Percentiles rank a stretch among this genome's conserved stretches.
Conservation (phyloP, 345 rosid genomes). For the Populus alba region DNA sequence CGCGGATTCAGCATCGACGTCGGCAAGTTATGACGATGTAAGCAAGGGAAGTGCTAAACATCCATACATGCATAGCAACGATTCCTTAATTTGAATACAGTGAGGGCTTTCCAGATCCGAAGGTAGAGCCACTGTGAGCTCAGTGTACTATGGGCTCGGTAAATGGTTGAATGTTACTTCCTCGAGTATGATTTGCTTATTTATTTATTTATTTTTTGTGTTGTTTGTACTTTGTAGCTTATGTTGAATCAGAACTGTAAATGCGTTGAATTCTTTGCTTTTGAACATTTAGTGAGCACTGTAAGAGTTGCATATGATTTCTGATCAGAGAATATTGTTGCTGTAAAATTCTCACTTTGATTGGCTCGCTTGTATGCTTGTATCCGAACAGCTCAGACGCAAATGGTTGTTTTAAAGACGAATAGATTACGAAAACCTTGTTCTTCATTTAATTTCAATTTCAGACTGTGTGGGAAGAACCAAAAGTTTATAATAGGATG, state of each 20-base stretch:
- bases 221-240: neutral
- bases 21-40: slow-evolving; percentile 15
- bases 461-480: too few species aligned
- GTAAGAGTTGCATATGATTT: too few species aligned
- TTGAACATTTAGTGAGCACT: neutral
- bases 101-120: slow-evolving; percentile 13
- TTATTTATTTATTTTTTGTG: neutral
- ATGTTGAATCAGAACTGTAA: neutral
- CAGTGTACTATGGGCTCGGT: neutral
- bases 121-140: slow-evolving; percentile 13
- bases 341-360: too few species aligned
- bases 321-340: too few species aligned
- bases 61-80: slow-evolving; percentile 8
- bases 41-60: slow-evolving; percentile 21
- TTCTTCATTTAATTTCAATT: too few species aligned
- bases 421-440: too few species aligned
- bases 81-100: slow-evolving; percentile 23
- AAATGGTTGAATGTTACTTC: neutral
- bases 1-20: slow-evolving; percentile 23
- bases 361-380: too few species aligned
- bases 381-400: too few species aligned
- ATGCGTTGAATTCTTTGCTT: neutral
- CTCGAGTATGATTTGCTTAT: neutral
- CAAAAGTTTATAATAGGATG: too few species aligned
- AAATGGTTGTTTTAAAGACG: too few species aligned